Evolutionary conservation across 164 flowering plant genomes (phyloP).

Genomic region (Aristolochia contorta): DNA sequence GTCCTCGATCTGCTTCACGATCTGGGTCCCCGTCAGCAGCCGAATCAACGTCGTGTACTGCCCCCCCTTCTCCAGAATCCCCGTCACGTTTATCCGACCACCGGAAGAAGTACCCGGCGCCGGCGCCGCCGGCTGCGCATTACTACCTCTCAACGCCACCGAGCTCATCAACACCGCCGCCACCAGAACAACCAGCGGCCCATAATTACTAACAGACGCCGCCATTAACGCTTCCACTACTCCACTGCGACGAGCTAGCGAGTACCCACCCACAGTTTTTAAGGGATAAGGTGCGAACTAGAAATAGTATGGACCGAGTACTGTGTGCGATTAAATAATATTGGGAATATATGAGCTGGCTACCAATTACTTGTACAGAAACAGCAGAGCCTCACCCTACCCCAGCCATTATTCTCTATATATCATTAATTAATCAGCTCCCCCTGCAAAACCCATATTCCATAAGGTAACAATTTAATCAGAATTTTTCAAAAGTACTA

Average conservation of each 20-base stretch:
- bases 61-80: slow-evolving; percentile 44
- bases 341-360: slow-evolving; percentile 56
- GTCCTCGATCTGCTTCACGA: slow-evolving; percentile 35
- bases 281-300: slow-evolving; percentile 23
- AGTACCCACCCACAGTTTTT: no score
- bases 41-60: slow-evolving; percentile 53
- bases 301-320: slow-evolving; percentile 8
- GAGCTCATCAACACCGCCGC: no score
- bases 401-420: neutral
- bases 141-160: slow-evolving; percentile 15
- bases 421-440: neutral
- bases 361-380: slow-evolving; percentile 9
- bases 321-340: slow-evolving; percentile 18
- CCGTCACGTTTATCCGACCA: slow-evolving; percentile 43
- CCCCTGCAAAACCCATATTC: no score
- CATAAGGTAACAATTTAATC: no score
- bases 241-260: no score
- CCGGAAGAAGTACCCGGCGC: slow-evolving; percentile 14
- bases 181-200: no score
- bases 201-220: no score
- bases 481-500: no score
- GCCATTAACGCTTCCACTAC: no score
- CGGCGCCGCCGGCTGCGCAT: slow-evolving; percentile 36
- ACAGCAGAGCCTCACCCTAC: neutral
- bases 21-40: slow-evolving; percentile 40